Evolutionary conservation across 495 filamentous ascomycete genomes (phyloP), one percentile per base, ranked within the genome.

Genomic region (Penicillium crystallinum): DNA sequence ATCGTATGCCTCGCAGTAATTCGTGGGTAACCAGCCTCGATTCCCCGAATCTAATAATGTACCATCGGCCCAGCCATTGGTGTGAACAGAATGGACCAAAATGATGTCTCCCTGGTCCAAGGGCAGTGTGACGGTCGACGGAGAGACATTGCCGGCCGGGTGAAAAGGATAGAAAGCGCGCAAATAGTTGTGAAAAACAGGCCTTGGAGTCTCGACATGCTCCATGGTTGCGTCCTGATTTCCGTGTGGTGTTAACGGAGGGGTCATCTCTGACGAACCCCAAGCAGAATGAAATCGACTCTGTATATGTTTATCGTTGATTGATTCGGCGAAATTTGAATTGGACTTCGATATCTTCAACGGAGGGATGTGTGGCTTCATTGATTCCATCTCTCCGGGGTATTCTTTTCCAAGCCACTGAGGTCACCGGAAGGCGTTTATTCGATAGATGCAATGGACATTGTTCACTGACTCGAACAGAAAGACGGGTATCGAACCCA

Each of bases 51-150:
- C 80, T 46, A 99, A 71, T 38, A 96, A 76, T n/a, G 95, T 99
- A 35, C 95, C 95, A 69, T 99, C 95, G 35, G 93, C 95, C 95
- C 95, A 99, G 60, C 95, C 95, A 74, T 96, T 99, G 43, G 89
- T 90, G 72, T 99, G 95, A 58, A 99, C 87, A 12, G 93, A 96
- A 69, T 99, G 95, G 30, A 99, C 85, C 49, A 99, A 70, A 45
- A 99, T 88, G 19, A 99, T 81, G 58, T 97, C 95, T 46, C 93
- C 95, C 58, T 87, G 81, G 57, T 90, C 88, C 27, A 99, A 77
- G 6, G 90, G 89, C 8, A 96, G 69, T 17, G 92, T 97, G 52
- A 97, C 87, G 8, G 89, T 92, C 17, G 87, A 78, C 12, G 79
- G 77, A 9, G 76, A 84, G 44, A 89, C 86, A 43, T 85, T 77